phyloP scores from a whole-genome alignment of 2,329 filamentous ascomycete genomes.

The Sarocladiaceae sp. region DNA sequence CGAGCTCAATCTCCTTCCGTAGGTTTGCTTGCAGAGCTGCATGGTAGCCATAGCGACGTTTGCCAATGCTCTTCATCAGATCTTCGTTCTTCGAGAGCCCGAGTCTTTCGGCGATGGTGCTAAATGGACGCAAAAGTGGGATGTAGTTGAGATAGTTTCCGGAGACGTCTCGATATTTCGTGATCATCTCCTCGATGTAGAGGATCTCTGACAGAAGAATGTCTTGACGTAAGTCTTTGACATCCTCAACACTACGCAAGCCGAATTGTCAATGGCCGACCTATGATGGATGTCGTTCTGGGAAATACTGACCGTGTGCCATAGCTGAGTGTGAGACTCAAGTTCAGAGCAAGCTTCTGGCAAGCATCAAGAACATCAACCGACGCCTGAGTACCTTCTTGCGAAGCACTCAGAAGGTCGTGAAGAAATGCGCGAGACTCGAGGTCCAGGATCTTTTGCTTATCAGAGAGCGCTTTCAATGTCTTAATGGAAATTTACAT shows the following conservation, averaged over 20 bases:
- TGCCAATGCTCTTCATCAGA: constrained; percentile 55
- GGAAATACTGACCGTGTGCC: too few relatives aligned
- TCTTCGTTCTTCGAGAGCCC: constrained; percentile 23
- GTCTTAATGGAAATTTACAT: too few relatives aligned
- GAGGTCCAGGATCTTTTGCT: too few relatives aligned
- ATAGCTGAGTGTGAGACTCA: constrained; percentile 63
- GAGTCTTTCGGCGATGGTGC: constrained; percentile 11
- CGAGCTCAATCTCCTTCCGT: constrained; percentile 28
- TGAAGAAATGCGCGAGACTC: too few relatives aligned
- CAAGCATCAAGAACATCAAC: too few relatives aligned
- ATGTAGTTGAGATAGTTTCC: constrained; percentile 61
- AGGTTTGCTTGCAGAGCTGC: constrained; percentile 49
- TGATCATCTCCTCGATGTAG: constrained; percentile 58
- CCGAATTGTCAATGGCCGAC: too few relatives aligned
- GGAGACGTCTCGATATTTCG: constrained; percentile 54
- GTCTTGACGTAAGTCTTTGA: constrained; percentile 56
- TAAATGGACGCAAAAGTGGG: constrained; percentile 41
- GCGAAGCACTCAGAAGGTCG: too few relatives aligned
- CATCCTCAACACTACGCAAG: too few relatives aligned
- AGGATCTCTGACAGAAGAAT: constrained; percentile 59
- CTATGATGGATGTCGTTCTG: too few relatives aligned
- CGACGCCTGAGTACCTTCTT: too few relatives aligned
- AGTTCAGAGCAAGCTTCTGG: constrained; percentile 57
- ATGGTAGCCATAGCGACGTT: constrained; percentile 56
- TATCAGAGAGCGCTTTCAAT: too few relatives aligned